Percentiles rank a stretch among this genome's conserved stretches.
These are phyloP conservation scores for Fusarium globosum DNA, from an alignment of 2,329 filamentous ascomycete species.

Conservation along the genomic window DNA sequence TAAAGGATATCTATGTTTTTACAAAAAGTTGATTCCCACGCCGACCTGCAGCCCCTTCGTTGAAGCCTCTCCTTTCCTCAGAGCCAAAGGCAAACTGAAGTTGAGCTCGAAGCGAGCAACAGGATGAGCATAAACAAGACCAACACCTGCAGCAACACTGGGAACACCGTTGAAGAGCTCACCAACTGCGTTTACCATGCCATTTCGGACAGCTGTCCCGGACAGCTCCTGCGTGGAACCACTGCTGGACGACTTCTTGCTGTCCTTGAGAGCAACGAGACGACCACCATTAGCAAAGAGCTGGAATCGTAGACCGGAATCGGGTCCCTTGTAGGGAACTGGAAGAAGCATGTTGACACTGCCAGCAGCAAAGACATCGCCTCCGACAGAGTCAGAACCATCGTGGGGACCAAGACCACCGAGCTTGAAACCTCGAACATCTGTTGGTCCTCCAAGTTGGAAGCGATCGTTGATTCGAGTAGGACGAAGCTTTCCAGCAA, in stretches of 20 bases:
- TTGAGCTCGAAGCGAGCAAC: conserved; percentile 95
- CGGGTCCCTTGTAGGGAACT: conserved; percentile 81
- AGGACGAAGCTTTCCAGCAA: conserved; percentile 65
- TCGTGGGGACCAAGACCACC: conserved; percentile 91
- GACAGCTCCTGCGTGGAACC: conserved; percentile 50
- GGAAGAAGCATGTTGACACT: conserved; percentile 88
- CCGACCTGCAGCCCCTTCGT: conserved; percentile 94
- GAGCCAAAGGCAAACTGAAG: conserved; percentile 86
- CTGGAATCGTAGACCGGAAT: conserved; percentile 88
- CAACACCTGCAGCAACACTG: conserved; percentile 86
- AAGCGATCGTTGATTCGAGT: conserved; percentile 95
- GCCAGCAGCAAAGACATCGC: conserved; percentile 90
- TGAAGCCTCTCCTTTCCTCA: conserved; percentile 84
- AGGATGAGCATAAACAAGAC: conserved; percentile 93
- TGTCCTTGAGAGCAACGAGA: conserved; percentile 78
- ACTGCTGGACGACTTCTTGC: conserved; percentile 60
- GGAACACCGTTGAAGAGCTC: conserved; percentile 82
- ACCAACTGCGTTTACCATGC: conserved; percentile 70
- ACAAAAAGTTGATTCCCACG: conserved; percentile 97
- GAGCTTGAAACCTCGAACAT: conserved; percentile 92
- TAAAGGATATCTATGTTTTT: conserved; percentile 48
- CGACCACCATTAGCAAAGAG: conserved; percentile 92
- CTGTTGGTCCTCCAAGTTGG: conserved; percentile 91
- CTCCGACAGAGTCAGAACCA: conserved; percentile 85
- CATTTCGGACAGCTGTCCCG: conserved; percentile 60